Conservation (phyloP, 768 basidiomycete genomes). For the Calocera cornea region DNA sequence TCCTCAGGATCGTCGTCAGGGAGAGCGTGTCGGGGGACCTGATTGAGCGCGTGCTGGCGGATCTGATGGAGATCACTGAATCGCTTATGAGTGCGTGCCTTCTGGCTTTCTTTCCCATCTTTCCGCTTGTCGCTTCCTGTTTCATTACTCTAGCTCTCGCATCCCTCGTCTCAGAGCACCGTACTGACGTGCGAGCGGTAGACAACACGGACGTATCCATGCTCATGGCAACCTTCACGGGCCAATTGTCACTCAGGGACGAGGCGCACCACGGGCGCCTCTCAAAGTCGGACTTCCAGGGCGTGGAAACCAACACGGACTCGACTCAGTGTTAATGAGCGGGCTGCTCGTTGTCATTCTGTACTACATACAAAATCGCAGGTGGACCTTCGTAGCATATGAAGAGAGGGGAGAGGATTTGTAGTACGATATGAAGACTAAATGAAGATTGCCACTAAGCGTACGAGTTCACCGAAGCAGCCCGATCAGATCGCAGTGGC, state of each 20-base stretch:
- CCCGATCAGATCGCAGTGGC: too few relatives aligned
- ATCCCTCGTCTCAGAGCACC: too few relatives aligned
- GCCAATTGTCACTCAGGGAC: not conserved
- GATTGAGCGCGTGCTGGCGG: conserved; percentile 43
- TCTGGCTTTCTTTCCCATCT: too few relatives aligned
- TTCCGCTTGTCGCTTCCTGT: too few relatives aligned
- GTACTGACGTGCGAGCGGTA: not conserved
- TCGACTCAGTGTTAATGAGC: not conserved
- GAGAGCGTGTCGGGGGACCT: not conserved
- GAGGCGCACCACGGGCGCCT: not conserved
- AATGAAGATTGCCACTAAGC: too few relatives aligned
- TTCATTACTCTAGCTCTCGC: too few relatives aligned
- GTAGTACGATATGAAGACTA: too few relatives aligned
- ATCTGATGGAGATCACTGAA: conserved; percentile 57
- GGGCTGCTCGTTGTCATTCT: too few relatives aligned
- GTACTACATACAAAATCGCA: too few relatives aligned
- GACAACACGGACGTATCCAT: not conserved
- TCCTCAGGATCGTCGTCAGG: conserved; percentile 43
- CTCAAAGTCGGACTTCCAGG: not conserved
- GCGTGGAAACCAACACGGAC: not conserved
- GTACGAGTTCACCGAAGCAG: too few relatives aligned
- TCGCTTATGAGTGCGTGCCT: conserved; percentile 33
- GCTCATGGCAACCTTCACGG: not conserved
- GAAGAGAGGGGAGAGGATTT: too few relatives aligned
- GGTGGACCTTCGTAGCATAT: too few relatives aligned